These are phyloP conservation scores for Phytophthora citrophthora DNA, from an alignment of 352 stramenopile species.

Conservation along the genomic window DNA sequence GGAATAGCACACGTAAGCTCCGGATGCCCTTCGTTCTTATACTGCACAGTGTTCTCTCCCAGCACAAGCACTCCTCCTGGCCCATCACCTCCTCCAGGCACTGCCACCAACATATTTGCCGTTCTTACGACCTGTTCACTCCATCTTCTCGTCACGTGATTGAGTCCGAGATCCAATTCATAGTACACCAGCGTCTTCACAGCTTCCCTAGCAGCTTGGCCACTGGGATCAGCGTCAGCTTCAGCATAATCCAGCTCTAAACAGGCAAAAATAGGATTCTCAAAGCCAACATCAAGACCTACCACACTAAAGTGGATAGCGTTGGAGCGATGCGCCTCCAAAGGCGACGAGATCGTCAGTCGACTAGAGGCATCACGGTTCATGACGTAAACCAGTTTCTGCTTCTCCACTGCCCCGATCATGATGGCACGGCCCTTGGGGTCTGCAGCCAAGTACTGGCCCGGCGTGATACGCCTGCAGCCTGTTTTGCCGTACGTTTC, in stretches of 20 bases:
- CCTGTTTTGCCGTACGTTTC: constrained; percentile 98
- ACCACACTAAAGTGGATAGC: constrained; percentile 96
- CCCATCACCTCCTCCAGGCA: constrained; percentile 83
- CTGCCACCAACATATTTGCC: constrained; percentile 95
- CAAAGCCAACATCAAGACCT: constrained; percentile 98
- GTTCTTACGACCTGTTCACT: constrained; percentile 87
- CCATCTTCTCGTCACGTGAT: constrained; percentile 98
- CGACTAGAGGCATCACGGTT: constrained; percentile 95
- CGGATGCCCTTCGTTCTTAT: constrained; percentile 95
- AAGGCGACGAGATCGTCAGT: constrained; percentile 97
- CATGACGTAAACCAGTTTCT: constrained; percentile 99
- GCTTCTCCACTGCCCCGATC: constrained; percentile 97
- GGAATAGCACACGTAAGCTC: constrained; percentile 80
- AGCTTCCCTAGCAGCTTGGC: constrained; percentile 61
- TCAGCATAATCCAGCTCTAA: constrained; percentile 97
- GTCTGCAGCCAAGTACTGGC: constrained; percentile 97
- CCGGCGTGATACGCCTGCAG: constrained; percentile 96
- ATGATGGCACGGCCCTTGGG: constrained; percentile 97
- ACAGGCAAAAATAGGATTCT: constrained; percentile 99
- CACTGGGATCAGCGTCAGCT: constrained; percentile 82
- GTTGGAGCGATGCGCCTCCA: constrained; percentile 98
- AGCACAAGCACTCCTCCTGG: constrained; percentile 96
- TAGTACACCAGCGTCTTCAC: constrained; percentile 99
- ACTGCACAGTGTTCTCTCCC: constrained; percentile 96
- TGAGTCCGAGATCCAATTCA: constrained; percentile 98